Evolutionary conservation across 306 rosid genomes (phyloP).

Genomic region (Prosopis cineraria): DNA sequence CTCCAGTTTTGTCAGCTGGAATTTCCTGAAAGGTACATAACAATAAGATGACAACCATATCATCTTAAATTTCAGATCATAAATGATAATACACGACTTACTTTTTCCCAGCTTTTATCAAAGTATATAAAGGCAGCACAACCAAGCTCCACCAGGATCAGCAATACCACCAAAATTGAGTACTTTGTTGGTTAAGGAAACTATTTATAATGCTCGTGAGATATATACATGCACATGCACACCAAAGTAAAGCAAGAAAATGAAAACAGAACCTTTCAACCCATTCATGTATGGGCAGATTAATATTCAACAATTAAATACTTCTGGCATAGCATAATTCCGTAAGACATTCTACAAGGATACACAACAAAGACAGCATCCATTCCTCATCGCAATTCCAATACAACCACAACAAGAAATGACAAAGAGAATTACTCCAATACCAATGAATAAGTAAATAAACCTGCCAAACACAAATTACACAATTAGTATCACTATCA

Average conservation of each 20-base stretch:
- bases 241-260: not conserved
- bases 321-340: conserved; percentile 22
- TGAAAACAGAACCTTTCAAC: conserved; percentile 14
- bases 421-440: conserved; percentile 73
- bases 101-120: conserved; percentile 88
- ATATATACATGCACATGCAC: not conserved
- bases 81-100: conserved; percentile 38
- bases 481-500: conserved; percentile 32
- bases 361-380: conserved; percentile 94
- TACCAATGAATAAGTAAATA: conserved; percentile 81
- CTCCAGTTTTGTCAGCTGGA: conserved; percentile 80
- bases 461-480: conserved; percentile 68
- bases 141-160: conserved; percentile 83
- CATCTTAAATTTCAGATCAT: conserved; percentile 29
- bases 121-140: conserved; percentile 87
- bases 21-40: conserved; percentile 62
- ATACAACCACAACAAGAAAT: conserved; percentile 90
- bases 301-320: conserved; percentile 8
- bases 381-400: conserved; percentile 71
- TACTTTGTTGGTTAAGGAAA: conserved; percentile 83
- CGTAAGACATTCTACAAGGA: conserved; percentile 57
- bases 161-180: conserved; percentile 66
- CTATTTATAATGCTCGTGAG: conserved; percentile 17
- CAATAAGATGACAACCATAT: conserved; percentile 35
- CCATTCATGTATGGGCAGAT: conserved; percentile 11